Evolutionary conservation across 2,329 filamentous ascomycete species (phyloP).

Genomic region (Neocatenulostroma microsporum): DNA sequence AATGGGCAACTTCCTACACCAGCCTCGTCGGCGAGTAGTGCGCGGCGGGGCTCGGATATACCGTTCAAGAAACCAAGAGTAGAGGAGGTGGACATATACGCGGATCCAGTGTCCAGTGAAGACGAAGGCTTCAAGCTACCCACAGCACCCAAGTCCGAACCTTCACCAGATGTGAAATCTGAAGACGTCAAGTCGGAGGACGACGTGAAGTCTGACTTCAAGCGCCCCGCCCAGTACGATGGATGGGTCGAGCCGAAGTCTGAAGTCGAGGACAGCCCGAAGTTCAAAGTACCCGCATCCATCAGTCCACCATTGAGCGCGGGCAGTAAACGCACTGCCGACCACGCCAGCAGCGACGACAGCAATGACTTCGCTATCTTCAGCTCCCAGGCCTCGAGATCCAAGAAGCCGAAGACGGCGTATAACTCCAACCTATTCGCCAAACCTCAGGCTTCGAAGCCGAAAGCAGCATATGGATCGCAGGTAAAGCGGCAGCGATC

Average conservation of each 20-base stretch:
- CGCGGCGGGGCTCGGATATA: slow-evolving; percentile 3
- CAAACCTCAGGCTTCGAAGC: background rate
- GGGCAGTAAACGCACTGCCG: slow-evolving; percentile 9
- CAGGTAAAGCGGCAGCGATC: slow-evolving; percentile 3
- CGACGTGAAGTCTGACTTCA: too few species aligned
- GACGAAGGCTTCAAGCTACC: slow-evolving; percentile 8
- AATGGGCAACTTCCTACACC: slow-evolving; percentile 9
- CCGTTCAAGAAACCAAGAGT: slow-evolving; percentile 3
- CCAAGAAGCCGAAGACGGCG: slow-evolving; percentile 15
- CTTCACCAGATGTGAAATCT: too few species aligned
- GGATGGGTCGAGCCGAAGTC: too few species aligned
- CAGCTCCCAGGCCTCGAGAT: slow-evolving; percentile 9
- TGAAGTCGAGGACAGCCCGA: too few species aligned
- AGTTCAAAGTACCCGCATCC: background rate
- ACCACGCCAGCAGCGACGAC: slow-evolving; percentile 8
- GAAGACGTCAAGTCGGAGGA: too few species aligned
- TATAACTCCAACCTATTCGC: slow-evolving; percentile 13
- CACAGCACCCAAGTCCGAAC: too few species aligned
- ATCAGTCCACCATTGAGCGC: slow-evolving; percentile 3
- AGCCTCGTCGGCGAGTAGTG: background rate
- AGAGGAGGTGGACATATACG: slow-evolving; percentile 8
- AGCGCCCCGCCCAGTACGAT: too few species aligned
- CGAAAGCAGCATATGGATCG: background rate
- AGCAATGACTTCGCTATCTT: slow-evolving; percentile 12
- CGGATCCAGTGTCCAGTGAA: slow-evolving; percentile 12